Conservation (phyloP, 2,329 filamentous ascomycete genomes). For the Alternaria arborescens region DNA sequence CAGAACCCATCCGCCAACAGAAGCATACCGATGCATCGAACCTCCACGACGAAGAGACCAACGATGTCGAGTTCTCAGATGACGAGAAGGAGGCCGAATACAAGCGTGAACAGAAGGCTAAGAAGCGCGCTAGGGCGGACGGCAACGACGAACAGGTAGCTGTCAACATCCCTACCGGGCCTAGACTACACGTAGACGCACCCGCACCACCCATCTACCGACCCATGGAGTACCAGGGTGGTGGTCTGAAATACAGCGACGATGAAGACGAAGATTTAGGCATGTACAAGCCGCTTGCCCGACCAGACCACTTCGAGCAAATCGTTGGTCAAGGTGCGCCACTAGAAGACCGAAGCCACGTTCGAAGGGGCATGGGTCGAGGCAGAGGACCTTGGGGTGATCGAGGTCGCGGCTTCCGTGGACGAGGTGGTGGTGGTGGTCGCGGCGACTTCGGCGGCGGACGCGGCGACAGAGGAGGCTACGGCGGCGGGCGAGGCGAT, state of each 20-base stretch:
- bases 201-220: conserved; percentile 27
- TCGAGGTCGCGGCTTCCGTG: conserved; percentile 49
- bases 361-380: conserved; percentile 45
- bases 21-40: conserved; percentile 97
- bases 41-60: conserved; percentile 90
- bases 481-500: conserved; percentile 26
- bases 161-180: conserved; percentile 34
- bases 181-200: conserved; percentile 29
- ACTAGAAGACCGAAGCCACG: conserved; percentile 48
- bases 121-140: conserved; percentile 56
- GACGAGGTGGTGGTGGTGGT: conserved; percentile 40
- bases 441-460: conserved; percentile 37
- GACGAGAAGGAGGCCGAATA: conserved; percentile 92
- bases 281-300: conserved; percentile 58
- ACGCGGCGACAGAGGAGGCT: conserved; percentile 38
- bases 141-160: conserved; percentile 32
- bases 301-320: conserved; percentile 58
- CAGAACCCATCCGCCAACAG: conserved; percentile 76
- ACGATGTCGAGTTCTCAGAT: conserved; percentile 95
- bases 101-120: conserved; percentile 67
- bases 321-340: conserved; percentile 54
- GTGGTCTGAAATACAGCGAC: conserved; percentile 55
- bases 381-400: conserved; percentile 47
- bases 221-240: conserved; percentile 42
- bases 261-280: conserved; percentile 55